phyloP scores from a whole-genome alignment of 2,329 filamentous ascomycete species.

The Hymenoscyphus fructigenus region DNA sequence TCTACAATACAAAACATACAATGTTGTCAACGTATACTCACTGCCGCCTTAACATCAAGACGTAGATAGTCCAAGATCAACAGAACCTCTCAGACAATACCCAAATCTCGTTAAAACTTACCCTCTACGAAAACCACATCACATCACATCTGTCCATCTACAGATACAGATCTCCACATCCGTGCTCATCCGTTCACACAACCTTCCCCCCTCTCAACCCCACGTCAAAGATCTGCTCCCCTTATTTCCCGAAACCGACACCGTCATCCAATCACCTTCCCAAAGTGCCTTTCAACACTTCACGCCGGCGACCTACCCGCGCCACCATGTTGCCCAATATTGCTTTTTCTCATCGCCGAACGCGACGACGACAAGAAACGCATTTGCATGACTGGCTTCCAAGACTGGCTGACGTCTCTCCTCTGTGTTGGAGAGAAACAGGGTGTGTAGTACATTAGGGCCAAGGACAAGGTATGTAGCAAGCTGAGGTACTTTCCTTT shows the following conservation, averaged over 20 bases:
- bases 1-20: neutral
- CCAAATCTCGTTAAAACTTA: neutral
- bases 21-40: no score
- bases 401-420: neutral
- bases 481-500: no score
- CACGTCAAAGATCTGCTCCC: constrained; percentile 2
- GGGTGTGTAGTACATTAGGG: neutral
- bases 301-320: constrained; percentile 1
- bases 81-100: neutral
- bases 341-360: neutral
- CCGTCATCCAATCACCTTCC: neutral
- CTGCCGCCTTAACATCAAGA: neutral
- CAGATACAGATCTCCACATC: constrained; percentile 2
- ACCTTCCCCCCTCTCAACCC: neutral
- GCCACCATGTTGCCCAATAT: neutral
- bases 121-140: neutral
- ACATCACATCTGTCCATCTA: constrained; percentile 4
- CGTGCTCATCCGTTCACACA: neutral
- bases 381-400: neutral
- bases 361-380: neutral
- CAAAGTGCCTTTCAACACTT: neutral
- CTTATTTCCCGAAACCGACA: constrained; percentile 1
- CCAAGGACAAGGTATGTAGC: neutral
- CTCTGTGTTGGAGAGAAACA: neutral
- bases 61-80: neutral